Evolutionary conservation across 2,329 filamentous ascomycete genomes (phyloP).

Genomic region (Fusarium sulawesiense): DNA sequence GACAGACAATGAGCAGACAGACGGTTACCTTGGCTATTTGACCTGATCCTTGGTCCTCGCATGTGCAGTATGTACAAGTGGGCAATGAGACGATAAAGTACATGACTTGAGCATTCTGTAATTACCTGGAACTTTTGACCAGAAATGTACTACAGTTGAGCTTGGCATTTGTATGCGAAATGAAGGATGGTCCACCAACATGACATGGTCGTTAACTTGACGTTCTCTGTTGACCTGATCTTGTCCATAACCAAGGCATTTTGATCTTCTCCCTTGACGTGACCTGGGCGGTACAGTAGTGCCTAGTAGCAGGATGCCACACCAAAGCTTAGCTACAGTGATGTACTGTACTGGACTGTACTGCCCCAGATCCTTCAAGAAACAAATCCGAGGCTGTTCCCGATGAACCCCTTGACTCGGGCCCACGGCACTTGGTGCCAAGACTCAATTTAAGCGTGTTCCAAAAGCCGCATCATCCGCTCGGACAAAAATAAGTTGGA

Average conservation of each 20-base stretch:
- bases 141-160: slow-evolving; percentile 1
- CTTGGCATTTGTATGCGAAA: slow-evolving; percentile 22
- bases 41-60: too few species aligned
- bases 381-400: slow-evolving; percentile 32
- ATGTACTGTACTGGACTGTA: not conserved
- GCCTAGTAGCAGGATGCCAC: not conserved
- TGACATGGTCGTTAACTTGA: slow-evolving; percentile 6
- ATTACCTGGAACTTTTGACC: slow-evolving; percentile 16
- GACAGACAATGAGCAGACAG: not conserved
- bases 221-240: slow-evolving; percentile 1
- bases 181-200: slow-evolving; percentile 12
- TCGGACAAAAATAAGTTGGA: slow-evolving; percentile 7
- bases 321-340: not conserved
- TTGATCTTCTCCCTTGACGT: not conserved
- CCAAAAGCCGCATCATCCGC: slow-evolving; percentile 47
- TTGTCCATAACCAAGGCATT: not conserved
- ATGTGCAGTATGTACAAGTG: not conserved
- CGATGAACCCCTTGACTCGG: slow-evolving; percentile 39
- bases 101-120: slow-evolving; percentile 3
- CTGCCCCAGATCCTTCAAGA: slow-evolving; percentile 16
- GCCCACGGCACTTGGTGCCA: slow-evolving; percentile 49
- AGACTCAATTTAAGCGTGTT: slow-evolving; percentile 35
- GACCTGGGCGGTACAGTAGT: not conserved
- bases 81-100: slow-evolving; percentile 23
- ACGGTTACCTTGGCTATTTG: not conserved